phyloP scores from a whole-genome alignment of 169 alveolate genomes.

The Plasmodium chabaudi region DNA sequence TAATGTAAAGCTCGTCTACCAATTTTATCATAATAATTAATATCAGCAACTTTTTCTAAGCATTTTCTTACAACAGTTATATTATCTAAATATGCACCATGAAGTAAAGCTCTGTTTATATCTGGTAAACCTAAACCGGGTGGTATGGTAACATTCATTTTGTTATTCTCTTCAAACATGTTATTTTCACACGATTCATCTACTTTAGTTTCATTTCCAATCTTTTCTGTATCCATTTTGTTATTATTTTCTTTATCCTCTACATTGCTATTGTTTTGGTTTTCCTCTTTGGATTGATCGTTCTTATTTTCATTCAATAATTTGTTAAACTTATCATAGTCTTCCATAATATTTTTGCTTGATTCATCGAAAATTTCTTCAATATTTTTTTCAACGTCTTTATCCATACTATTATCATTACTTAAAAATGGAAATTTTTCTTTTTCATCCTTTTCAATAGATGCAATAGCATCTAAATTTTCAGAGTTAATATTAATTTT shows the following conservation, averaged over 20 bases:
- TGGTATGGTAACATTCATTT: slow-evolving; percentile 40
- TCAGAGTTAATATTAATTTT: slow-evolving; percentile 48
- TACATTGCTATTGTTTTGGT: not conserved
- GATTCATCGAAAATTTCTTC: slow-evolving; percentile 23
- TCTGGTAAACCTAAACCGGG: slow-evolving; percentile 75
- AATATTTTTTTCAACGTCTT: slow-evolving; percentile 2
- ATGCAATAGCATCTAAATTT: slow-evolving; percentile 27
- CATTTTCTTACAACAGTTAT: slow-evolving; percentile 79
- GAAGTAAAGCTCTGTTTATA: slow-evolving; percentile 77
- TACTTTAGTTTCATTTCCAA: slow-evolving; percentile 4
- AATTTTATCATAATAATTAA: slow-evolving; percentile 85
- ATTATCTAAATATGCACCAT: slow-evolving; percentile 88
- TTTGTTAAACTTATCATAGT: slow-evolving; percentile 16
- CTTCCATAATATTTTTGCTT: slow-evolving; percentile 19
- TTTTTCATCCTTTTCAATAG: slow-evolving; percentile 23
- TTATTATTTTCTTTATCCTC: slow-evolving; percentile 5
- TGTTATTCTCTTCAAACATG: slow-evolving; percentile 26
- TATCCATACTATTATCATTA: slow-evolving; percentile 3
- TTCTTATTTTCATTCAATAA: not conserved
- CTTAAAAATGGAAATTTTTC: slow-evolving; percentile 25
- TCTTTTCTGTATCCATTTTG: not conserved
- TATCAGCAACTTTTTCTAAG: slow-evolving; percentile 79
- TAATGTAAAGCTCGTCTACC: slow-evolving; percentile 91
- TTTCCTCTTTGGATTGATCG: not conserved
- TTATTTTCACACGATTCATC: not conserved